Conservation (phyloP, 495 filamentous ascomycete species). For the Tuber indicum region DNA sequence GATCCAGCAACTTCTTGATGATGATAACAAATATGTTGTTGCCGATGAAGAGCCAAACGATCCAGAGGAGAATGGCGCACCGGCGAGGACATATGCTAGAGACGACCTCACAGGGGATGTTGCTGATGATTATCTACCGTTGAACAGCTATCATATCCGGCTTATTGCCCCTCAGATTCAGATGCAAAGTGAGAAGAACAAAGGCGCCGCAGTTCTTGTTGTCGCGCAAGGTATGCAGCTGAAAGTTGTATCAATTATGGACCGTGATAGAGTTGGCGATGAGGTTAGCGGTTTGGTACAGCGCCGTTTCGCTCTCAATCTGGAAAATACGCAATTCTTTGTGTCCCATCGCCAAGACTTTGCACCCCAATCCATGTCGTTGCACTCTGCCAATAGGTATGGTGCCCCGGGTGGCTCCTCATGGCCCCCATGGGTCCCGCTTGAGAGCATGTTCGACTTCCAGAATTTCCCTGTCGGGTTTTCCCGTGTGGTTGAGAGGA, state of each 20-base stretch:
- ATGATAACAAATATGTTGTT: constrained; percentile 74
- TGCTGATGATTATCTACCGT: constrained; percentile 80
- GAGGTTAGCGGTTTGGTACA: constrained; percentile 92
- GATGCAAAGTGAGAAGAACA: constrained; percentile 94
- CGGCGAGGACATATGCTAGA: constrained; percentile 43
- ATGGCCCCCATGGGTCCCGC: constrained; percentile 96
- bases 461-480: constrained; percentile 86
- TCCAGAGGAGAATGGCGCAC: constrained; percentile 19
- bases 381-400: constrained; percentile 90
- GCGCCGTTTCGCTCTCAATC: constrained; percentile 82
- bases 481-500: constrained; percentile 87
- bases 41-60: constrained; percentile 55
- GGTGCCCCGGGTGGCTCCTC: constrained; percentile 74
- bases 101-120: constrained; percentile 67
- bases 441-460: constrained; percentile 98
- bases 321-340: constrained; percentile 96
- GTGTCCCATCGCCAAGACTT: constrained; percentile 89
- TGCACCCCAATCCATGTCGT: constrained; percentile 67
- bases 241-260: constrained; percentile 94
- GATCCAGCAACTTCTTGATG: constrained; percentile 78
- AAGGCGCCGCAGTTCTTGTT: constrained; percentile 83
- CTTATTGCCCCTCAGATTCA: constrained; percentile 97
- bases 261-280: constrained; percentile 84
- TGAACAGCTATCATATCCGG: constrained; percentile 88
- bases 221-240: constrained; percentile 95